Conservation (phyloP, 2,329 filamentous ascomycete genomes). For the Neonectria coccinea region DNA sequence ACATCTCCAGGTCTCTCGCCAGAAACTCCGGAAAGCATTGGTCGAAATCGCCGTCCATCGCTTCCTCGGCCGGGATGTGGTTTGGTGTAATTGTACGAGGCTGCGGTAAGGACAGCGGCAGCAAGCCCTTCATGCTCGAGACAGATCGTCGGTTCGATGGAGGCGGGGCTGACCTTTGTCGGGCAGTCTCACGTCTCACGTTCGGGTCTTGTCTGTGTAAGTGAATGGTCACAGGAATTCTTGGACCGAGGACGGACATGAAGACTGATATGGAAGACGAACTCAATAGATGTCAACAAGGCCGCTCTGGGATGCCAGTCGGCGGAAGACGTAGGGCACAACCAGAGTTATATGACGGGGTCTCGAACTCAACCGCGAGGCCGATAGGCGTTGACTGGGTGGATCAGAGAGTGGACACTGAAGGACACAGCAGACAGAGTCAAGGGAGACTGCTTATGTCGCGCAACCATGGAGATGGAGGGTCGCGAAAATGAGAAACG, state of each 20-base stretch:
- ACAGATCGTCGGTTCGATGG: conserved; percentile 50
- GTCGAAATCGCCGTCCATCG: conserved; percentile 47
- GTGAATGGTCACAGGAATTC: conserved; percentile 42
- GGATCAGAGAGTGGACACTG: conserved; percentile 31
- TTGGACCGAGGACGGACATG: conserved; percentile 34
- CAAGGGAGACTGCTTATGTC: conserved; percentile 38
- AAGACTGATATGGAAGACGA: conserved; percentile 19
- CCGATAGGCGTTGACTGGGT: conserved; percentile 26
- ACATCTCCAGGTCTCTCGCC: conserved; percentile 65
- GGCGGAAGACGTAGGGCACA: conserved; percentile 25
- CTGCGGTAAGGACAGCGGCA: conserved; percentile 52
- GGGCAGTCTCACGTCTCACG: conserved; percentile 18
- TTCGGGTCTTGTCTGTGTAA: conserved; percentile 41
- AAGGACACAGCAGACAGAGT: conserved; percentile 17
- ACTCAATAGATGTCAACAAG: conserved; percentile 25
- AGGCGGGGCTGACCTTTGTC: conserved; percentile 34
- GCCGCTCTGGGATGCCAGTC: conserved; percentile 19
- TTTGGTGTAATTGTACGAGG: conserved; percentile 42
- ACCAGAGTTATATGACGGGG: conserved; percentile 36
- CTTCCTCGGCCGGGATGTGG: conserved; percentile 40
- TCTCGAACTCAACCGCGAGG: conserved; percentile 37
- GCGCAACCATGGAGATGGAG: conserved; percentile 31
- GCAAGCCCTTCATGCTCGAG: conserved; percentile 54
- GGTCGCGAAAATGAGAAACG: conserved; percentile 33
- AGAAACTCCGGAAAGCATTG: conserved; percentile 68